Base-by-base conservation (phyloP, 2,329 filamentous ascomycete species). In the Malbranchea cinnamomea region DNA sequence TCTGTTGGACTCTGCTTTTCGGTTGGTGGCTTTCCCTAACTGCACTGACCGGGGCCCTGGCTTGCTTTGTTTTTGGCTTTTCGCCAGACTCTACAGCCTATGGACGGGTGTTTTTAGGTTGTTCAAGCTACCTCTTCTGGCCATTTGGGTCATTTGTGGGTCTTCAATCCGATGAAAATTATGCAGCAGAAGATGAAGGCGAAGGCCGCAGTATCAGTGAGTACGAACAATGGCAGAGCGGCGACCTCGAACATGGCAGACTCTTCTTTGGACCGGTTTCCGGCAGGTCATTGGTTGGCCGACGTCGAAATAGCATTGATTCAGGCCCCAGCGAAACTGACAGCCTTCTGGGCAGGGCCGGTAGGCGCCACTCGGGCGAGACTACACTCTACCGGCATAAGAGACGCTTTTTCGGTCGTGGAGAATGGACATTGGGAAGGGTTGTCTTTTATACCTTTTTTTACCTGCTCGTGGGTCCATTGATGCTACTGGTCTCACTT, bases 151-250 rank as follows among this genome's bases (percentile, higher is more conserved):
- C 92, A 47, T 94, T 91, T 53, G 83, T 98, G 38, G 79, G 84
- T 26, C 68, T 98, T 21, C 78, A 93, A 49, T 81, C 87, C 52
- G 89, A 98, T 43, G 89, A 95, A 48, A 78, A 80, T 24, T 98
- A 98, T 49, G 65, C 83, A 27, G 80, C 94, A 37, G 89, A 98
- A 57, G 89, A 98, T 46, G 74, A 89, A 47, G 85, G 87, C 23
- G 89, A 98, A 56, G 89, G 89, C 12, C 74, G 89, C 48, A 95
- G 85, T 59, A 94, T 98, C 48, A 91, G 82, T 46, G 89, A 98
- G 59, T 98, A 98, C 50, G 89, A 98, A 54, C 84, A 93, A 57
- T 98, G 89, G 89, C 89, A 98, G 59, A 94, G 75, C 49, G 89
- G 89, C 29, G 89, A 98, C 48, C 69, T 98, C 19, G 89, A 98